Evolutionary conservation across 768 basidiomycete species (phyloP).

Genomic region (Suillus bovinus): DNA sequence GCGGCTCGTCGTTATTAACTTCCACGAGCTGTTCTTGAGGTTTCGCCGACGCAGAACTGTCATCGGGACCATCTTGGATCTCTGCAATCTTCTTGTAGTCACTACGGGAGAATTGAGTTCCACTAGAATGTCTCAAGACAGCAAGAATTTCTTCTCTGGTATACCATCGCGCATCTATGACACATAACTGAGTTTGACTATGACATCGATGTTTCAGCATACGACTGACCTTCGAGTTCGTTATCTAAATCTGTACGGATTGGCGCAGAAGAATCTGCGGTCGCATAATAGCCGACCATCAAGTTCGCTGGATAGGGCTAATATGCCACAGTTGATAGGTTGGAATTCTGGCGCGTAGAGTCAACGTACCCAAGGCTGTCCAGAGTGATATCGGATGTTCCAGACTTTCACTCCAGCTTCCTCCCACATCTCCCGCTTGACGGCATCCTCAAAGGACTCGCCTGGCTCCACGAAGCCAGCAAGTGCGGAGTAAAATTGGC

Average conservation of each 20-base stretch:
- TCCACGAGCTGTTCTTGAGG: constrained; percentile 17
- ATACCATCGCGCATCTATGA: constrained; percentile 86
- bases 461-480: constrained; percentile 96
- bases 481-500: constrained; percentile 81
- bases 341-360: neutral
- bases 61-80: constrained; percentile 36
- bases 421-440: constrained; percentile 92
- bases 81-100: constrained; percentile 55
- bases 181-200: constrained; percentile 1
- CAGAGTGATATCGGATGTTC: constrained; percentile 82
- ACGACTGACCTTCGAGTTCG: constrained; percentile 79
- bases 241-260: constrained; percentile 90
- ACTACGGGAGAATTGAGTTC: constrained; percentile 45
- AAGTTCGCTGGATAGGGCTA: constrained; percentile 86
- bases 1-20: constrained; percentile 39
- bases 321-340: constrained; percentile 29
- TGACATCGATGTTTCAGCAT: neutral
- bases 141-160: constrained; percentile 68
- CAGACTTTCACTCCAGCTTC: constrained; percentile 91
- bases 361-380: constrained; percentile 76
- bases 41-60: constrained; percentile 15
- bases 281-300: constrained; percentile 89
- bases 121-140: constrained; percentile 58
- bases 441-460: constrained; percentile 93
- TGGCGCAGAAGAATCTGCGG: constrained; percentile 68